Percentiles rank a stretch among this genome's conserved stretches.
Conservation (phyloP, 805 yeast species). For the Yarrowia osloensis region DNA sequence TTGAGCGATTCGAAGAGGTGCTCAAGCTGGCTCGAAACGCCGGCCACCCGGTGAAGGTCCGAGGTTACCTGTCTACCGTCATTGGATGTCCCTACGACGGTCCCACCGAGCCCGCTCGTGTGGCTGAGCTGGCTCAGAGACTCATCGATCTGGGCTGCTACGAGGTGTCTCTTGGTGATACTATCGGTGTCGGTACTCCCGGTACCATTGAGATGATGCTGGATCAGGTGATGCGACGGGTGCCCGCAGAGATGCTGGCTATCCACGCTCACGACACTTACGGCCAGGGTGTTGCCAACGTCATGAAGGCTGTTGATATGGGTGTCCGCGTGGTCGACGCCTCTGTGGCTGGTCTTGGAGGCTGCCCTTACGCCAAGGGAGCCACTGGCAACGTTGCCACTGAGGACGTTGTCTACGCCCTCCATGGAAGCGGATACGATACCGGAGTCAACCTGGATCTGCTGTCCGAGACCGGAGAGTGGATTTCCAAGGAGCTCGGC, state of each 20-base stretch:
- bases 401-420: slow-evolving; percentile 41
- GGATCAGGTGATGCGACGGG: slow-evolving; percentile 35
- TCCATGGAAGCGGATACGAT: slow-evolving; percentile 39
- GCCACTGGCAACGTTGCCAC: slow-evolving; percentile 43
- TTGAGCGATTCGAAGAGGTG: slow-evolving; percentile 36
- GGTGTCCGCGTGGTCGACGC: slow-evolving; percentile 41
- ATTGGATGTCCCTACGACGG: slow-evolving; percentile 43
- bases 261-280: slow-evolving; percentile 44
- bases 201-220: slow-evolving; percentile 38
- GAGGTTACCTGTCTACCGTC: slow-evolving; percentile 43
- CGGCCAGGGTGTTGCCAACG: slow-evolving; percentile 43
- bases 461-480: slow-evolving; percentile 38
- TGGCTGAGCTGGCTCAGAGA: slow-evolving; percentile 38
- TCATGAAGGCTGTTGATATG: slow-evolving; percentile 39
- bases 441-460: slow-evolving; percentile 40
- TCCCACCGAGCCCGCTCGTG: slow-evolving; percentile 38
- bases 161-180: slow-evolving; percentile 43
- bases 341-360: slow-evolving; percentile 42
- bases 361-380: slow-evolving; percentile 44
- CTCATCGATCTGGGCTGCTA: slow-evolving; percentile 42
- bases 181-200: slow-evolving; percentile 43
- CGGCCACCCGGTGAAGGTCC: slow-evolving; percentile 35
- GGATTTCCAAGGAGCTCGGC: slow-evolving; percentile 38
- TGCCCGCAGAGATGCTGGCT: slow-evolving; percentile 38
- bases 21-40: slow-evolving; percentile 35